phyloP scores from a whole-genome alignment of 129 eudicot genomes.

The carrot (Daucus carota) region DH1_v3.0 NC_030382.2:54115001-54115500 shows the following conservation, averaged over 20 bases:
- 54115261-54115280: background rate
- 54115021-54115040: background rate
- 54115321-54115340: background rate
- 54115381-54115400: background rate
- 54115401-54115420: background rate
- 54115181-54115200: background rate
- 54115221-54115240: background rate
- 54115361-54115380: background rate
- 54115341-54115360: too few relatives aligned
- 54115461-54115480: conserved; percentile 27
- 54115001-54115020: background rate
- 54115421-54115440: background rate
- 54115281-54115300: too few relatives aligned
- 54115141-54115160: background rate
- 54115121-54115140: too few relatives aligned
- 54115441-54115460: background rate
- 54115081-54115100: background rate
- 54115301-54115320: background rate
- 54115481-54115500: background rate
- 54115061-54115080: background rate
- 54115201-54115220: background rate
- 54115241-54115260: background rate
- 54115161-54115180: background rate
- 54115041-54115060: background rate
- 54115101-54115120: background rate